Percentiles rank a stretch among this genome's conserved stretches.
phyloP scores from a whole-genome alignment of 768 basidiomycete genomes.

The Termitomyces sp. region DNA sequence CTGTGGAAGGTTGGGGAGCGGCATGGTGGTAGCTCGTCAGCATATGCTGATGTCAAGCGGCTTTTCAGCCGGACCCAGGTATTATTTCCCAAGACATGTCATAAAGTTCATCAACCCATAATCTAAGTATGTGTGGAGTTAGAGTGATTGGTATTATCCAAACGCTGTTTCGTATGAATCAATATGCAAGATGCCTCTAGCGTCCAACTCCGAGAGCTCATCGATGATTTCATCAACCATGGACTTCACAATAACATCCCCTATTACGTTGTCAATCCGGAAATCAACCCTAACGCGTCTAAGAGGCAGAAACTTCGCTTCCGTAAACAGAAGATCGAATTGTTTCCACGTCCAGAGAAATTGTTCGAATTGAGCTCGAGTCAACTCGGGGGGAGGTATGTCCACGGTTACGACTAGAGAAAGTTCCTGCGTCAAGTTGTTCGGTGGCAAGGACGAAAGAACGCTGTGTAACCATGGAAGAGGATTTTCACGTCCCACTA shows the following conservation, averaged over 20 bases:
- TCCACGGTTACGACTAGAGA: background rate
- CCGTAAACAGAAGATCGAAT: slow-evolving; percentile 24
- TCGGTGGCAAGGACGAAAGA: slow-evolving; percentile 19
- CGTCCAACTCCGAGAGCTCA: slow-evolving; percentile 4
- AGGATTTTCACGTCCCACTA: slow-evolving; percentile 16
- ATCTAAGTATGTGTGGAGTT: too few relatives aligned
- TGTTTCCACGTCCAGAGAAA: slow-evolving; percentile 22
- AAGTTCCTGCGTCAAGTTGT: slow-evolving; percentile 15
- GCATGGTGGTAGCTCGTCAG: background rate
- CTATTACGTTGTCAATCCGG: slow-evolving; percentile 11
- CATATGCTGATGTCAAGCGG: background rate
- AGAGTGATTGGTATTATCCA: background rate
- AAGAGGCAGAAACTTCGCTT: slow-evolving; percentile 21
- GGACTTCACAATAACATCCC: slow-evolving; percentile 8
- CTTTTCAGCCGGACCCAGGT: slow-evolving; percentile 7
- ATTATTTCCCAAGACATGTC: background rate
- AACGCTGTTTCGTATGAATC: slow-evolving; percentile 13
- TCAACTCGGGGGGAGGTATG: slow-evolving; percentile 25
- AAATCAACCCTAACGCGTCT: slow-evolving; percentile 18
- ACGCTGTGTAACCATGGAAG: slow-evolving; percentile 22
- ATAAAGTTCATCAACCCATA: background rate
- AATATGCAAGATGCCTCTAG: slow-evolving; percentile 4
- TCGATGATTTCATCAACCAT: slow-evolving; percentile 11
- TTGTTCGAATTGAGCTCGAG: slow-evolving; percentile 15
- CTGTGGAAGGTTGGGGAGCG: slow-evolving; percentile 21